Conservation (phyloP, 2,329 filamentous ascomycete species). For the Geosmithia flava region DNA sequence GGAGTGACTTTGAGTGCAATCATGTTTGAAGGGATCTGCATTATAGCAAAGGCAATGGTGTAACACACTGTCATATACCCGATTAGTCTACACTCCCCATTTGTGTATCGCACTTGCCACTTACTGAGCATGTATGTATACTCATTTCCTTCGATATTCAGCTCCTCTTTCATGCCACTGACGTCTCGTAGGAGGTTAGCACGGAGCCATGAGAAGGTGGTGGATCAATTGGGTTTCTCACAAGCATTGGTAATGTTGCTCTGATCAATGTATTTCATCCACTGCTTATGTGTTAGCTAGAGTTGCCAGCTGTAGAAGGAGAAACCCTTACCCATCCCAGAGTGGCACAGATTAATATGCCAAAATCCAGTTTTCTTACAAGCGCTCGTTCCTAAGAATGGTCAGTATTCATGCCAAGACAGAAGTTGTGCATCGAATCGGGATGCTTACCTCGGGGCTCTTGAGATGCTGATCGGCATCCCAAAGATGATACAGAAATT, state of each 20-base stretch:
- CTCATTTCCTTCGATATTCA: slow-evolving; percentile 27
- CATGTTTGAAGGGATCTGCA: not conserved
- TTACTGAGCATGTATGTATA: slow-evolving; percentile 4
- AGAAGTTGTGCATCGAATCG: not conserved
- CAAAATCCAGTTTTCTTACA: not conserved
- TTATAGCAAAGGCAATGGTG: not conserved
- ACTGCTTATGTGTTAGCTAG: not conserved
- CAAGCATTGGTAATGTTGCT: not conserved
- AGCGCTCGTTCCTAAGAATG: not conserved
- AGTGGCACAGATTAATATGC: not conserved
- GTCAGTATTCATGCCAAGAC: not conserved
- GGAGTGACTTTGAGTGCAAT: not conserved
- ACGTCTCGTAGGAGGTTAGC: not conserved
- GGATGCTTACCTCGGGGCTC: not conserved
- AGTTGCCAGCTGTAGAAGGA: not conserved
- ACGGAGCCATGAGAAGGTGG: not conserved
- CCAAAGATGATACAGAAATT: not conserved
- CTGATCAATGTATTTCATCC: not conserved
- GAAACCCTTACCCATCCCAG: not conserved
- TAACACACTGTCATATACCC: not conserved
- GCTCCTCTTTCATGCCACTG: slow-evolving; percentile 25
- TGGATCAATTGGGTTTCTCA: not conserved
- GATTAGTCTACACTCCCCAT: not conserved
- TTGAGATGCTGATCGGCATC: not conserved
- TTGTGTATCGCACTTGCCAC: not conserved